Percentiles rank a stretch among this genome's conserved stretches.
These are phyloP conservation scores for Pseudogymnoascus sp. DNA, from an alignment of 2,329 filamentous ascomycete genomes.

Conservation along the genomic window DNA sequence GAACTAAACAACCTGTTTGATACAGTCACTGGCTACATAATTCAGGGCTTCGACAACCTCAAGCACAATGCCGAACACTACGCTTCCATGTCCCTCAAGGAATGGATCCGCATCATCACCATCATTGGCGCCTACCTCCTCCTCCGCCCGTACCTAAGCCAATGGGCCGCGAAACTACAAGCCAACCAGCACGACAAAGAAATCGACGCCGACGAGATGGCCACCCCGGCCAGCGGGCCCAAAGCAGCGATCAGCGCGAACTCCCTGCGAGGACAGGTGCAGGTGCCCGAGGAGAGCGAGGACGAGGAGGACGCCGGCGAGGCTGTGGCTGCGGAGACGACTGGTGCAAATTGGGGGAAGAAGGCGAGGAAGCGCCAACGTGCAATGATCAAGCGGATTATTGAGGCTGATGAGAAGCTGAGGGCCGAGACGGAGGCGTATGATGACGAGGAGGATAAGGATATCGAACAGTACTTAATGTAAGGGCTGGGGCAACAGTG, in stretches of 20 bases:
- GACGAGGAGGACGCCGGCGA: slow-evolving; percentile 39
- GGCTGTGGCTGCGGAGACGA: slow-evolving; percentile 33
- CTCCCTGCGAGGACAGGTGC: slow-evolving; percentile 48
- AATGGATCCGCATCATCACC: slow-evolving; percentile 60
- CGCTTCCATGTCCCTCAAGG: slow-evolving; percentile 37
- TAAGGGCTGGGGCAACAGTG: slow-evolving; percentile 32
- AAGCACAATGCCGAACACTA: slow-evolving; percentile 5
- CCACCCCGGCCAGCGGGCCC: slow-evolving; percentile 30
- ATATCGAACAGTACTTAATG: slow-evolving; percentile 64
- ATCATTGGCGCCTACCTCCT: slow-evolving; percentile 67
- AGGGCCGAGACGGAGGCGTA: slow-evolving; percentile 44
- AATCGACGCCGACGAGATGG: slow-evolving; percentile 32
- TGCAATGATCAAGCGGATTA: slow-evolving; percentile 54
- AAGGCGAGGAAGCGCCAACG: slow-evolving; percentile 62
- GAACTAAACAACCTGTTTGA: background rate
- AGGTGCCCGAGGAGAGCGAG: slow-evolving; percentile 45
- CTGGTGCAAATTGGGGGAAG: slow-evolving; percentile 52
- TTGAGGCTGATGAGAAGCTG: slow-evolving; percentile 50
- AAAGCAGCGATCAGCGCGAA: slow-evolving; percentile 55
- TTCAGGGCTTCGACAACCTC: slow-evolving; percentile 1
- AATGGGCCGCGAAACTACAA: slow-evolving; percentile 54
- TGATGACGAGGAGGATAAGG: slow-evolving; percentile 63
- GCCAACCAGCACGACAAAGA: slow-evolving; percentile 52
- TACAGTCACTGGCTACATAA: background rate
- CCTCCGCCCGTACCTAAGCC: slow-evolving; percentile 65